Evolutionary conservation across 257 asterid genomes (phyloP).

Genomic region (Ehretia macrophylla): DNA sequence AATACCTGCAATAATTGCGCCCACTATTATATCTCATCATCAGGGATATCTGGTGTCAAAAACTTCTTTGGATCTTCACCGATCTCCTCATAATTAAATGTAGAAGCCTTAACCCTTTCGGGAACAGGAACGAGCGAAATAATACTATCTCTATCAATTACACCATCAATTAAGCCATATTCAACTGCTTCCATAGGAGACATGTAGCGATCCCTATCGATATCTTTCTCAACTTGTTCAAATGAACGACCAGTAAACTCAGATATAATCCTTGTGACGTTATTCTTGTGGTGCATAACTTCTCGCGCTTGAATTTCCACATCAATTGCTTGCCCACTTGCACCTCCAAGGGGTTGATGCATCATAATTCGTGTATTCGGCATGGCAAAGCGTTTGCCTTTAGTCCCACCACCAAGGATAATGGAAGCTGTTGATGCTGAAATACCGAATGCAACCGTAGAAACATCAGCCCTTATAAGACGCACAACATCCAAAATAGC

Average conservation of each 20-base stretch:
- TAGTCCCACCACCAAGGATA: conserved; percentile 92
- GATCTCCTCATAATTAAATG: conserved; percentile 56
- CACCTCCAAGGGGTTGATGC: conserved; percentile 94
- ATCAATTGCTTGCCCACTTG: conserved; percentile 84
- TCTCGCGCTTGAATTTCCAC: conserved; percentile 93
- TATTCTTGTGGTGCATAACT: conserved; percentile 75
- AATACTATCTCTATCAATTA: conserved; percentile 79
- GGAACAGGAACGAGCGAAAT: conserved; percentile 86
- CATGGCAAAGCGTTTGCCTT: conserved; percentile 94
- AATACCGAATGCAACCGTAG: conserved; percentile 81
- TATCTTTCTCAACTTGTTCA: conserved; percentile 89
- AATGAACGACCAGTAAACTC: conserved; percentile 62
- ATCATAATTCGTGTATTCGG: conserved; percentile 92
- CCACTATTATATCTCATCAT: conserved; percentile 69
- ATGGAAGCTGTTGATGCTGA: conserved; percentile 92
- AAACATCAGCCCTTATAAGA: conserved; percentile 70
- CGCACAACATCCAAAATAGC: conserved; percentile 70
- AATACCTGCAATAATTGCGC: neutral
- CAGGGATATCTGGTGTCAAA: conserved; percentile 72
- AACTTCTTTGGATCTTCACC: conserved; percentile 47
- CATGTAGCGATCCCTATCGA: conserved; percentile 88
- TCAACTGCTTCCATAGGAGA: conserved; percentile 96
- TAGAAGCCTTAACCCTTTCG: conserved; percentile 59
- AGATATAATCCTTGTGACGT: conserved; percentile 58
- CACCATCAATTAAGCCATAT: conserved; percentile 85